Evolutionary conservation across 495 filamentous ascomycete species (phyloP), one percentile per base, ranked within the genome.

Genomic region (Penicillium canariense): DNA sequence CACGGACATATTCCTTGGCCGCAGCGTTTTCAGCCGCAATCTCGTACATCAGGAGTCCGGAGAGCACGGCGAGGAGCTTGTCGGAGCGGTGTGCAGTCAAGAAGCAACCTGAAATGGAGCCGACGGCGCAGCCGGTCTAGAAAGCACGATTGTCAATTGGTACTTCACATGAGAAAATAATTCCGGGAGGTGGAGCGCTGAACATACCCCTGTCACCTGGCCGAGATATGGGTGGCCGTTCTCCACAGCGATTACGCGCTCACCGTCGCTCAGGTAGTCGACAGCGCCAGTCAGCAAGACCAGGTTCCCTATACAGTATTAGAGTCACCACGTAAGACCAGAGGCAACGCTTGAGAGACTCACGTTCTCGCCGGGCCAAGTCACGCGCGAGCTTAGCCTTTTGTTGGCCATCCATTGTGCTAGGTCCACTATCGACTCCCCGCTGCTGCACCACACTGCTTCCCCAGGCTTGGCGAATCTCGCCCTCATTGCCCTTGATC

Each of bases 401-500:
- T 43, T 85, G 81, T 7, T 70, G 48, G 11, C 73, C 51, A 15
- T 69, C 70, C 6, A 84, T 68, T 14, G 80, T 81, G 50, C 83
- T 84, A 10, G 78, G 71, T 11, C 84, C 83, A 63, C 84, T 88
- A 66, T 97, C 94, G n/a, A 97, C 94, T 25, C 94, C 94, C 11
- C 87, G 84, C 68, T 96, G 91, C 53, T 85, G 82, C n/a, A 74
- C 72, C 4, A 55, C 60, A 42, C 60, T 71, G 50, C 74, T 76
- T 28, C 78, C 79, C 48, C 79, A 80, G 1, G 91, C 81, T n/a
- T 87, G 84, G 26, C 77, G 72, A 52, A 98, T 93, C 69, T 98
- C 94, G 45, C 85, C 84, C 68, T 95, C 92, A 66, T 98, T 98
- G 23, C 94, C 94, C 70, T 97, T 98, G 69, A 98, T 90, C 18